Evolutionary conservation across 2,329 filamentous ascomycete species (phyloP).

Genomic region (Ophiocordyceps camponoti-leonardi): DNA sequence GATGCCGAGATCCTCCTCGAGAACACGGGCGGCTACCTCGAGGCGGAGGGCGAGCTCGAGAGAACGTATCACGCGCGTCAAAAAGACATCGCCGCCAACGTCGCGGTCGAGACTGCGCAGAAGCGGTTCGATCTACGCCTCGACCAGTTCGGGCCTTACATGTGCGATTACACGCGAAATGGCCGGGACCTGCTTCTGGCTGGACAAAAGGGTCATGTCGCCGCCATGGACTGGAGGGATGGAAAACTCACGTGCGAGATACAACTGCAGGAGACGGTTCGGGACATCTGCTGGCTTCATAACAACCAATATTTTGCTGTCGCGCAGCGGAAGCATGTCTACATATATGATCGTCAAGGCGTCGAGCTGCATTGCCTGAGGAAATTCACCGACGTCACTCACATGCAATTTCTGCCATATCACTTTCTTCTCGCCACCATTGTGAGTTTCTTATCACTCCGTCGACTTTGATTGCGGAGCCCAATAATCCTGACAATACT

Average conservation of each 20-base stretch:
- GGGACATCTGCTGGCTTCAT: slow-evolving; percentile 83
- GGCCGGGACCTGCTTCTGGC: slow-evolving; percentile 73
- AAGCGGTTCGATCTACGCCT: slow-evolving; percentile 85
- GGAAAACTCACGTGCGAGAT: slow-evolving; percentile 84
- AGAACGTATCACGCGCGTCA: slow-evolving; percentile 85
- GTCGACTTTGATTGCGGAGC: too few species aligned
- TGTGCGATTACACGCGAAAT: slow-evolving; percentile 77
- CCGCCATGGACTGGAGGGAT: slow-evolving; percentile 90
- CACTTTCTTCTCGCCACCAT: slow-evolving; percentile 85
- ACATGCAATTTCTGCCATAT: slow-evolving; percentile 92
- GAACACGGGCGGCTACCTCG: slow-evolving; percentile 69
- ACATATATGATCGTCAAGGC: slow-evolving; percentile 85
- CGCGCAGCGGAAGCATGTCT: slow-evolving; percentile 90
- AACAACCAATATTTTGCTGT: slow-evolving; percentile 92
- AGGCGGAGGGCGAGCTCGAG: slow-evolving; percentile 78
- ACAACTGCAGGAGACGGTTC: slow-evolving; percentile 76
- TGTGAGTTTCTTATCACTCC: slow-evolving; percentile 27
- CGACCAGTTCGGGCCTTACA: slow-evolving; percentile 69
- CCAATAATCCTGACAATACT: not conserved
- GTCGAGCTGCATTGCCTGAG: slow-evolving; percentile 84
- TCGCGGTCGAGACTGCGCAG: slow-evolving; percentile 71
- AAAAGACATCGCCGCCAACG: slow-evolving; percentile 59
- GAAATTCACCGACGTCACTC: slow-evolving; percentile 78
- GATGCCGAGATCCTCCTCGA: slow-evolving; percentile 92
- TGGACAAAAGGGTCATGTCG: slow-evolving; percentile 84